phyloP scores from a whole-genome alignment of 805 yeast genomes.

The Metschnikowia reukaufii region DNA sequence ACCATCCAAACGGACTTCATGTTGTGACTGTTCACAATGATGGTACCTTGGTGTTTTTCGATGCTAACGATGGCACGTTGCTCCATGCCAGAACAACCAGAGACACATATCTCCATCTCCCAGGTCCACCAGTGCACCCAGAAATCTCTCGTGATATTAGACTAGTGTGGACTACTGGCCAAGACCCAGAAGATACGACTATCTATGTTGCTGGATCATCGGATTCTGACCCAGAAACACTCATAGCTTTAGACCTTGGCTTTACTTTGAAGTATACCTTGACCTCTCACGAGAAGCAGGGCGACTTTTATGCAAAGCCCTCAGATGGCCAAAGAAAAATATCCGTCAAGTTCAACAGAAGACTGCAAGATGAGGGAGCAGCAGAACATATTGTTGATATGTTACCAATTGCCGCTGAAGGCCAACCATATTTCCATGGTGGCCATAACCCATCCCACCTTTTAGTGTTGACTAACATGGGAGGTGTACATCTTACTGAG shows the following conservation, averaged over 20 bases:
- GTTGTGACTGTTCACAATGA: constrained; percentile 76
- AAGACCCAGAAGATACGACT: constrained; percentile 78
- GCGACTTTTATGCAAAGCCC: constrained; percentile 66
- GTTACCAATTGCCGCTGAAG: constrained; percentile 33
- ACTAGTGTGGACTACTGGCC: constrained; percentile 75
- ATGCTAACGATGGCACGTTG: constrained; percentile 70
- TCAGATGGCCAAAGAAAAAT: constrained; percentile 40
- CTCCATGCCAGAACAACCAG: constrained; percentile 72
- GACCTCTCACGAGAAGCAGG: constrained; percentile 83
- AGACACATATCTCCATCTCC: constrained; percentile 63
- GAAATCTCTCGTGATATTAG: constrained; percentile 19
- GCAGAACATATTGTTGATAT: constrained; percentile 29
- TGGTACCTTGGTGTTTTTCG: constrained; percentile 91
- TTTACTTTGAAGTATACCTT: constrained; percentile 73
- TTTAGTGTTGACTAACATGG: constrained; percentile 58
- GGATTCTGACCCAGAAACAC: constrained; percentile 29
- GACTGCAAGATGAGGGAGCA: constrained; percentile 15
- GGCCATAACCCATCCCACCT: constrained; percentile 72
- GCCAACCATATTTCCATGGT: constrained; percentile 77
- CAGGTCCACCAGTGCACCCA: constrained; percentile 33
- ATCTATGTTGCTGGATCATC: constrained; percentile 71
- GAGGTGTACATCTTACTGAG: constrained; percentile 50
- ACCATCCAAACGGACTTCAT: constrained; percentile 94
- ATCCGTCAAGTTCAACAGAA: constrained; percentile 25
- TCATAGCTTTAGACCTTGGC: constrained; percentile 70